A percentile compares a stretch with the other conserved stretches of the same genome.
phyloP scores from a whole-genome alignment of 495 filamentous ascomycete genomes.

The Penicillium bovifimosum region DNA sequence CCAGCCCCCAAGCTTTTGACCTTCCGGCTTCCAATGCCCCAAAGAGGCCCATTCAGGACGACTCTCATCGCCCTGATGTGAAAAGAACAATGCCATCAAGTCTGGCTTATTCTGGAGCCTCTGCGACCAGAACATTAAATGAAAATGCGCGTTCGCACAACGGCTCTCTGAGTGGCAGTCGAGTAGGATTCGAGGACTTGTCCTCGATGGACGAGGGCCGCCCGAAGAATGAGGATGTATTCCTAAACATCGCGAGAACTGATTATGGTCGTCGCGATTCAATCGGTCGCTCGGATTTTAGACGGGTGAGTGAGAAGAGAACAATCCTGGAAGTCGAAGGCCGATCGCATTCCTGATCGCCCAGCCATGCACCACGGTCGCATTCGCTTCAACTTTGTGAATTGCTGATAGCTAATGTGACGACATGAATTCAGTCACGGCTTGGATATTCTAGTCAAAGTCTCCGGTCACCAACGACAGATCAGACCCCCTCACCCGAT shows the following conservation, averaged over 20 bases:
- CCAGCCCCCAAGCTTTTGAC: constrained; percentile 19
- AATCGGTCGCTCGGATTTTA: constrained; percentile 41
- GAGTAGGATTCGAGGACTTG: constrained; percentile 19
- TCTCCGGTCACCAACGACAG: constrained; percentile 34
- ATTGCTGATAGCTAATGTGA: constrained; percentile 2
- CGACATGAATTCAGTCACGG: constrained; percentile 29
- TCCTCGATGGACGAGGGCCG: constrained; percentile 28
- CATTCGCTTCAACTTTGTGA: background rate
- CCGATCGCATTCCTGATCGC: constrained; percentile 2
- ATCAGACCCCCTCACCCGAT: constrained; percentile 41
- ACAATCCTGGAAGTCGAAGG: background rate
- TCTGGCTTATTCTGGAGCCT: constrained; percentile 22
- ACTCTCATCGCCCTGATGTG: constrained; percentile 29
- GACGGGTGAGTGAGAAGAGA: constrained; percentile 40
- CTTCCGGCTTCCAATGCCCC: constrained; percentile 27
- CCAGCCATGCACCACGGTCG: background rate
- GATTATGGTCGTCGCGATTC: constrained; percentile 46
- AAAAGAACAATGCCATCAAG: constrained; percentile 32
- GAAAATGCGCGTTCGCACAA: constrained; percentile 23
- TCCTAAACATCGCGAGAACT: constrained; percentile 56
- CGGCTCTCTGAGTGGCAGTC: constrained; percentile 17
- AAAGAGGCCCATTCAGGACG: constrained; percentile 24
- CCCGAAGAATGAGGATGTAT: constrained; percentile 53
- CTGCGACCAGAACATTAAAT: constrained; percentile 26
- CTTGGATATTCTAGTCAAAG: constrained; percentile 37